Percentiles rank a stretch among this genome's conserved stretches.
Evolutionary conservation across 2,329 filamentous ascomycete genomes (phyloP).

Genomic region (Myriangium duriaei): DNA sequence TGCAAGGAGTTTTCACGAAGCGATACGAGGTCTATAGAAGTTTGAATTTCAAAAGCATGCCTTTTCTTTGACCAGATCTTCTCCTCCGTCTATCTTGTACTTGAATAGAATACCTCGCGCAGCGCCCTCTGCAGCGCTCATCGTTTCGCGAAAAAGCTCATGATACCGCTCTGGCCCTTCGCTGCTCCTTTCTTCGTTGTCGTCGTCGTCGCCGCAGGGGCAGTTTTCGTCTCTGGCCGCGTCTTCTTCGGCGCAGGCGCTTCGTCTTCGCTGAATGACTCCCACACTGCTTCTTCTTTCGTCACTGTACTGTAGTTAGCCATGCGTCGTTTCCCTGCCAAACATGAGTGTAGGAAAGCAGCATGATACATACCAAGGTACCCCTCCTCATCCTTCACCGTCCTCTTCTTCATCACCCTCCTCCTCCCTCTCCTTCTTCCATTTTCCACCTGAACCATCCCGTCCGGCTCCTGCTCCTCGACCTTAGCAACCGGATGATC

Average conservation of each 20-base stretch:
- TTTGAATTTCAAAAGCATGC: too few species aligned
- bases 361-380: conserved; percentile 57
- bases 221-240: conserved; percentile 34
- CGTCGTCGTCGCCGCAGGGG: conserved; percentile 34
- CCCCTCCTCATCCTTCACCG: conserved; percentile 74
- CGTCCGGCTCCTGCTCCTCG: conserved; percentile 16
- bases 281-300: conserved; percentile 73
- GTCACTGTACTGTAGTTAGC: conserved; percentile 62
- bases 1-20: too few species aligned
- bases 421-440: conserved; percentile 65
- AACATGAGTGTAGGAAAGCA: conserved; percentile 8
- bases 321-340: conserved; percentile 12
- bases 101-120: too few species aligned
- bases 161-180: conserved; percentile 64
- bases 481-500: conserved; percentile 10
- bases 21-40: too few species aligned
- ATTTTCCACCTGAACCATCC: conserved; percentile 41
- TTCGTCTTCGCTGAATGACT: conserved; percentile 88
- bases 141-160: conserved; percentile 85
- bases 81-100: too few species aligned
- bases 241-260: conserved; percentile 42
- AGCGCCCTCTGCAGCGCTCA: too few species aligned
- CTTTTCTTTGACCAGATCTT: too few species aligned
- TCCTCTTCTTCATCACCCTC: conserved; percentile 78
- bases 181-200: conserved; percentile 30